phyloP scores from a whole-genome alignment of 169 alveolate species.

The Plasmodium gallinaceum region DNA sequence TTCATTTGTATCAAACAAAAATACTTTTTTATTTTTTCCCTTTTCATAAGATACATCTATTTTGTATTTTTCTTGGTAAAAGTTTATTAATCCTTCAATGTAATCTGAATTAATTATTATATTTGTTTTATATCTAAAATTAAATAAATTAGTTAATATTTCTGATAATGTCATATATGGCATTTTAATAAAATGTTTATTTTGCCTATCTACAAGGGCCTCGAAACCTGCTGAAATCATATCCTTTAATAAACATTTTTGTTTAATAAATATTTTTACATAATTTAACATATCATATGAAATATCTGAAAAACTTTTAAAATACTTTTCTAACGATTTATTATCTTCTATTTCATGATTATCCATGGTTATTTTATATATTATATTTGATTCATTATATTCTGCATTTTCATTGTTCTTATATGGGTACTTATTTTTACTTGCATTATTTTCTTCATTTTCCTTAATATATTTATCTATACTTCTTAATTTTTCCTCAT shows the following conservation, averaged over 20 bases:
- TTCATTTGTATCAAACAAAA: constrained; percentile 47
- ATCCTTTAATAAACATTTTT: constrained; percentile 44
- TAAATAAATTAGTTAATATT: constrained; percentile 55
- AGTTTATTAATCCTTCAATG: constrained; percentile 27
- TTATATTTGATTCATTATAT: background rate
- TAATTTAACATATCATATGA: constrained; percentile 58
- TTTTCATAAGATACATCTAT: constrained; percentile 50
- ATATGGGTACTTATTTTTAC: background rate
- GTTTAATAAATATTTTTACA: constrained; percentile 52
- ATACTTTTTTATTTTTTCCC: constrained; percentile 47
- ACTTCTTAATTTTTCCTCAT: no score
- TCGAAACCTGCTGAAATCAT: constrained; percentile 76
- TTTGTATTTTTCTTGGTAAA: constrained; percentile 53
- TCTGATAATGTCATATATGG: constrained; percentile 59
- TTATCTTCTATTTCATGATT: constrained; percentile 2
- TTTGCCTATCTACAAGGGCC: constrained; percentile 51
- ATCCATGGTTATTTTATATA: constrained; percentile 7
- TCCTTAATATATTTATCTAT: background rate
- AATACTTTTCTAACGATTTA: constrained; percentile 27
- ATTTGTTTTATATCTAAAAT: constrained; percentile 59
- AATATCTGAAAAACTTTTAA: constrained; percentile 25
- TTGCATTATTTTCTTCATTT: background rate
- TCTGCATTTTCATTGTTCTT: constrained; percentile 28
- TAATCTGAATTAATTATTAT: constrained; percentile 40
- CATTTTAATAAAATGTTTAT: constrained; percentile 31